Evolutionary conservation across 2,329 filamentous ascomycete species (phyloP), one percentile per base, ranked within the genome.

Genomic region (Hysterium pulicare): DNA sequence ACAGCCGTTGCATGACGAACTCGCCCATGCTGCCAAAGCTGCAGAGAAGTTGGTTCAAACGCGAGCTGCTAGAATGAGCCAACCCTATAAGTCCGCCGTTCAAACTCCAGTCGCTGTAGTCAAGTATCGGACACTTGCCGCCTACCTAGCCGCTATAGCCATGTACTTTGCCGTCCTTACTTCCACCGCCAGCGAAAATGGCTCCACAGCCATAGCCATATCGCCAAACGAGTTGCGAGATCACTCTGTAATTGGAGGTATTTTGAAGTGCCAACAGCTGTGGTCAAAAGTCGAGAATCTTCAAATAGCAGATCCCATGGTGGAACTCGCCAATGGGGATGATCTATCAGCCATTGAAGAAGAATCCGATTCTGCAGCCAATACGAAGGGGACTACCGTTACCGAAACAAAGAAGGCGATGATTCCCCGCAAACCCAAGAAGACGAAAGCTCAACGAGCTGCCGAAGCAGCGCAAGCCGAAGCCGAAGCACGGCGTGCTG

Each of bases 161-260:
- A 90, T 95, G 81, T 98, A 98, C 67, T 95, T 98, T 65, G 87
- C 90, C 28, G 79, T 97, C 26, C 72, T 98, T n/a, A 88, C 89
- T 9, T 95, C 89, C 0, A 84, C 88, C 1, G 76, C 83, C 38
- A 81, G 83, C 45, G 71, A 72, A 1, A 69, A 74, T 26, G 75
- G 74, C 6, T 67, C 71, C 0, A 49, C 58, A 5, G 67, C 70
- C 10, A 76, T 82, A 45, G 77, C 87, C 0, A 69, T 94, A 50
- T 78, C 87, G 41, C 86, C 91, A 4, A 74, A 77, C n/a, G 83
- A 95, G 54, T 71, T 98, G 32, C 83, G 88, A 47, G 87, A 95
- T 40, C 93, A 98, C 66, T 83, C 89, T 11, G 81, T 98, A 46
- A 97, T 98, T 89, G 82, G 86, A 45, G 86, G 81, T 13, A 68